Percentiles rank a stretch among this genome's conserved stretches.
These are phyloP conservation scores for Neurospora sp. DNA, from an alignment of 495 filamentous ascomycete genomes.

Conservation along the genomic window DNA sequence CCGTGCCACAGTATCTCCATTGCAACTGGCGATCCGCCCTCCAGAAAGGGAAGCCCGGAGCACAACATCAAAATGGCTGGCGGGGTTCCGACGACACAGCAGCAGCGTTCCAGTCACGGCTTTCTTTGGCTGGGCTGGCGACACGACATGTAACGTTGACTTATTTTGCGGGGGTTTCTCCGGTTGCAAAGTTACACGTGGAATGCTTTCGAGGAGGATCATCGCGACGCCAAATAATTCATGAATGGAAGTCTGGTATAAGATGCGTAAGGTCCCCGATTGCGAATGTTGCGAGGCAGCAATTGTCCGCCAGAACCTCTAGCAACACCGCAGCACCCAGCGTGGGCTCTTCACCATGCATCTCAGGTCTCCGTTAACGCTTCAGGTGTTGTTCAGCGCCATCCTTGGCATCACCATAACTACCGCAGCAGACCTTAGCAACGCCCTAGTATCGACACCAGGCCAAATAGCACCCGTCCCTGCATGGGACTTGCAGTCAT, in stretches of 20 bases:
- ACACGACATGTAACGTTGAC: background rate
- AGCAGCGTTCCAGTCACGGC: background rate
- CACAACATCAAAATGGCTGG: background rate
- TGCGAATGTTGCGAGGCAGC: background rate
- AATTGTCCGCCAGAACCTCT: background rate
- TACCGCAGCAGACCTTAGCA: background rate
- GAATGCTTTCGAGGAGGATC: background rate
- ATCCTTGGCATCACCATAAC: background rate
- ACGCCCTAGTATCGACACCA: slow-evolving; percentile 3
- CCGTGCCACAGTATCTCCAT: background rate
- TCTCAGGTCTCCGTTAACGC: background rate
- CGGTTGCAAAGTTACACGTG: background rate
- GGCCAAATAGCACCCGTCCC: slow-evolving; percentile 39
- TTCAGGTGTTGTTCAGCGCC: background rate
- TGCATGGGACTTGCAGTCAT: slow-evolving; percentile 47
- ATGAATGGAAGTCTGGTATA: background rate
- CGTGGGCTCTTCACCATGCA: background rate
- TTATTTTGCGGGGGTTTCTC: background rate
- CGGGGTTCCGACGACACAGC: background rate
- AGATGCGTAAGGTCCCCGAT: background rate
- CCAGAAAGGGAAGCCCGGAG: background rate
- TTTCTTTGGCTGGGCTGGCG: background rate
- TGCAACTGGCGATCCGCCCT: background rate
- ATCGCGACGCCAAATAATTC: background rate
- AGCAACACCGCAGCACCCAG: background rate